Evolutionary conservation across 305 asterid species (phyloP), one percentile per base, ranked within the genome.

Genomic region (Solanum chacoense): DNA sequence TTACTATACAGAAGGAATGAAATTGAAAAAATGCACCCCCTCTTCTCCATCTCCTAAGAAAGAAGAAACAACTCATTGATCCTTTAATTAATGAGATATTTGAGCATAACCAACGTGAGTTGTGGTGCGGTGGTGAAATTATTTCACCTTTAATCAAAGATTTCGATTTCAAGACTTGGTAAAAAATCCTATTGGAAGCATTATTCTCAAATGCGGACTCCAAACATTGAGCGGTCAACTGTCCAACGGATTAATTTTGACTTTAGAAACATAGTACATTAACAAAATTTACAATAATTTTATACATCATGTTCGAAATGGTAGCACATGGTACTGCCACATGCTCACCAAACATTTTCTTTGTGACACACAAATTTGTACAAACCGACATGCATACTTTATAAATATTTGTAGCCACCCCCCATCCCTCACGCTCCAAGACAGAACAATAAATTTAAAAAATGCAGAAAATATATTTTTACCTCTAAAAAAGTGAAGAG

Each of bases 351-450:
- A 80, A 80, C 86, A 80, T 42, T 80, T 38, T 78, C 34, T 78
- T n/a, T 78, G 84, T 78, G 11, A 36, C 84, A 37, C 24, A 26
- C 71, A 16, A 16, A 28, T 10, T 28, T 29, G 72, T 29, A 81
- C 40, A 83, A 45, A 45, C 29, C 86, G 16, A 83, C 86, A 83
- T 83, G 72, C 72, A 83, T 50, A 83, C 73, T 50, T 29, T 50
- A 29, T 83, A 29, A 83, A 83, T 83, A 83, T 50, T 83, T 83
- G 86, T 83, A 83, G 86, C 86, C 29, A 42, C 28, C 72, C 85
- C 12, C 35, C 85, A 78, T 26, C 63, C 85, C 40, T 81, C 86
- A 81, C 22, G 2, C 40, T 83, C 72, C 86, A 83, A 83, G 29
- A 20, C 72, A 83, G 20, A 29, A 29, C 18, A 50, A 50, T 83